Conservation (phyloP, 116 monocot species). For the Zostera marina region DNA sequence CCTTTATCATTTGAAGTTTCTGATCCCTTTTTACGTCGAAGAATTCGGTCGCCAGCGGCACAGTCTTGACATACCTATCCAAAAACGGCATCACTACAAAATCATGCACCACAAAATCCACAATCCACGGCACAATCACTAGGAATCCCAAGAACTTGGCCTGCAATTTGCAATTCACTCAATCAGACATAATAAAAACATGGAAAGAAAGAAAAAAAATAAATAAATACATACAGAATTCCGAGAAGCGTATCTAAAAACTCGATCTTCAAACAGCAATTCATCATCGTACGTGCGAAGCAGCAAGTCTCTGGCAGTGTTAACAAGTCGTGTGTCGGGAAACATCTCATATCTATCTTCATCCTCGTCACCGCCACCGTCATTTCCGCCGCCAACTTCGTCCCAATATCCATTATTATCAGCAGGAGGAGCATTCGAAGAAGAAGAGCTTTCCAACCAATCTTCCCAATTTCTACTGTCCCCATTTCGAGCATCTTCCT, state of each 20-base stretch:
- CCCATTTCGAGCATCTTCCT: slow-evolving; percentile 46
- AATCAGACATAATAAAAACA: neutral
- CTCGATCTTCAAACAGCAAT: slow-evolving; percentile 79
- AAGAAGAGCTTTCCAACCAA: slow-evolving; percentile 30
- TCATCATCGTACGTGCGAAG: slow-evolving; percentile 33
- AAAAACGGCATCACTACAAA: slow-evolving; percentile 89
- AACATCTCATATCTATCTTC: slow-evolving; percentile 25
- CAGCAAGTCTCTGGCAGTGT: slow-evolving; percentile 25
- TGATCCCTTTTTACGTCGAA: slow-evolving; percentile 78
- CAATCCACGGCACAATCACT: slow-evolving; percentile 63
- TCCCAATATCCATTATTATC: slow-evolving; percentile 25
- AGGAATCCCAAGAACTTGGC: slow-evolving; percentile 69
- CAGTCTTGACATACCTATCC: slow-evolving; percentile 93
- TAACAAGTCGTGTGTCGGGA: slow-evolving; percentile 25
- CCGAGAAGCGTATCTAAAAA: slow-evolving; percentile 66
- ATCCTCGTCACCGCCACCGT: neutral
- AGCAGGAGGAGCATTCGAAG: slow-evolving; percentile 3
- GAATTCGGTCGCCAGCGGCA: slow-evolving; percentile 78
- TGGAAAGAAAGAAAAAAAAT: neutral
- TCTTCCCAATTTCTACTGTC: slow-evolving; percentile 66
- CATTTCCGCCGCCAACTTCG: neutral
- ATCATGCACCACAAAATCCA: slow-evolving; percentile 80
- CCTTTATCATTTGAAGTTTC: slow-evolving; percentile 73
- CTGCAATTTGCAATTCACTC: slow-evolving; percentile 13
- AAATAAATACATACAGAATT: slow-evolving; percentile 47